phyloP scores from a whole-genome alignment of 2,329 filamentous ascomycete species.

The Cladobotryum mycophilum region DNA sequence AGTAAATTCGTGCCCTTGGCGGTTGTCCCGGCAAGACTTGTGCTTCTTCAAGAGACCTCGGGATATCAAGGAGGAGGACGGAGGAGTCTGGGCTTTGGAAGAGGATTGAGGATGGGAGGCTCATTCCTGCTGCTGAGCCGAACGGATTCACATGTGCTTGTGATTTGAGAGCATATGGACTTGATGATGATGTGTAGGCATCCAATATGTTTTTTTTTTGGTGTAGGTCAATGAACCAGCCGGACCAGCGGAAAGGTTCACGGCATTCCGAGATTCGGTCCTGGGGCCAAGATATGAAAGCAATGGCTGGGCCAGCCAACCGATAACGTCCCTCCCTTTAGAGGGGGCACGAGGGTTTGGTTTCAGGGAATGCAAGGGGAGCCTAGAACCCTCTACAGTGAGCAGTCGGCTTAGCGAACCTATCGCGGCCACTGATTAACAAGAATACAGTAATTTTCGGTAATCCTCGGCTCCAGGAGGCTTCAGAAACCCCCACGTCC shows the following conservation, averaged over 20 bases:
- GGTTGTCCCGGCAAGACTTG: constrained; percentile 44
- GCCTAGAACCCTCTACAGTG: too few relatives aligned
- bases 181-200: not conserved
- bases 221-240: not conserved
- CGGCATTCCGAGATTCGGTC: too few relatives aligned
- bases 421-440: too few relatives aligned
- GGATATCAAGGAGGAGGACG: constrained; percentile 61
- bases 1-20: constrained; percentile 38
- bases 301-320: too few relatives aligned
- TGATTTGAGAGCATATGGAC: not conserved
- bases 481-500: constrained; percentile 1
- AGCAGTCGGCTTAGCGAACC: too few relatives aligned
- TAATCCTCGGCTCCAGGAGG: constrained; percentile 15
- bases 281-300: too few relatives aligned
- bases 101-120: constrained; percentile 23
- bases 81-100: constrained; percentile 31
- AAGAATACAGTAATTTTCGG: constrained; percentile 9
- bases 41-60: constrained; percentile 60
- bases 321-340: too few relatives aligned
- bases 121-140: not conserved
- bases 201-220: not conserved
- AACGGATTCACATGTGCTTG: not conserved
- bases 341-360: too few relatives aligned
- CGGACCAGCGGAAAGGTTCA: not conserved
- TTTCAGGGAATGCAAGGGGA: too few relatives aligned